These are phyloP conservation scores for Hypoxylon rubiginosum DNA, from an alignment of 2,329 filamentous ascomycete genomes.

Conservation along the genomic window DNA sequence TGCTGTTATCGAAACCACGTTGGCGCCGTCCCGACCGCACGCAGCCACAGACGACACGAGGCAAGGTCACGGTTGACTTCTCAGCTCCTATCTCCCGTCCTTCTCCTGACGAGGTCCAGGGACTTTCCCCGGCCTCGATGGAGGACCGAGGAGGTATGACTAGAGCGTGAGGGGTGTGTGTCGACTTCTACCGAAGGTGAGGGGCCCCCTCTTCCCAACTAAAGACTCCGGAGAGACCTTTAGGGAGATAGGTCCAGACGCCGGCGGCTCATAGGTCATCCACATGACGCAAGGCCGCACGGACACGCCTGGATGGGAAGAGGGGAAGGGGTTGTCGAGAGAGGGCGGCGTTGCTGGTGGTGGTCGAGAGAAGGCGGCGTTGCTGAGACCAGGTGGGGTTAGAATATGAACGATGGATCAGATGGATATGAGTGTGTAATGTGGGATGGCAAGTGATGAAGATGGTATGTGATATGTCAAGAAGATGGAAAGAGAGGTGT, in stretches of 20 bases:
- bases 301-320: constrained; percentile 11
- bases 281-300: constrained; percentile 13
- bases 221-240: background rate
- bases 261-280: constrained; percentile 10
- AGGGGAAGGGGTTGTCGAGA: background rate
- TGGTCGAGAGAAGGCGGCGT: too few relatives aligned
- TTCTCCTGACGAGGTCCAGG: constrained; percentile 32
- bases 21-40: constrained; percentile 28
- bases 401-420: too few relatives aligned
- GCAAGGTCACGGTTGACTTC: constrained; percentile 27
- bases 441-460: too few relatives aligned
- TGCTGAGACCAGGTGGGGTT: too few relatives aligned
- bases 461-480: too few relatives aligned
- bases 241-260: constrained; percentile 22
- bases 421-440: too few relatives aligned
- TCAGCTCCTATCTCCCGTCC: constrained; percentile 34
- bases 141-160: constrained; percentile 17
- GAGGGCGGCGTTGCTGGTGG: too few relatives aligned
- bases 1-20: constrained; percentile 8
- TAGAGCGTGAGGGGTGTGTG: constrained; percentile 32
- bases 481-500: too few relatives aligned
- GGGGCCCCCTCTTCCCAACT: constrained; percentile 14
- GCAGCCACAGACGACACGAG: constrained; percentile 35
- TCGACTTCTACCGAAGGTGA: constrained; percentile 6
- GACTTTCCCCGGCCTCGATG: constrained; percentile 10